Conservation (phyloP, 2,329 filamentous ascomycete species). For the Escovopsis sp. region DNA sequence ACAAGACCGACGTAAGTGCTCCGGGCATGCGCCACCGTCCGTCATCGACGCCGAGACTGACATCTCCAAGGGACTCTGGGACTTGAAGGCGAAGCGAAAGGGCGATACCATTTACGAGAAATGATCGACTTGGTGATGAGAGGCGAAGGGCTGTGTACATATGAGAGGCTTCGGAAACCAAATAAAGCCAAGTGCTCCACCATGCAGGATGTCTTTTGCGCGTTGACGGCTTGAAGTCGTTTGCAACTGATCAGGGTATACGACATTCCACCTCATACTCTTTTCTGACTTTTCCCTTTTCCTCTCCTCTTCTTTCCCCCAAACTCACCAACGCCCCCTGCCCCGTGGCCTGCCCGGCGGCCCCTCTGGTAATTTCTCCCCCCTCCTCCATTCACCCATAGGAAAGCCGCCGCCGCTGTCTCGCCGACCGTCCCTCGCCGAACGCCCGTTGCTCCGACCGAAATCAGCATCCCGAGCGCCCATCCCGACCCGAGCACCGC, state of each 20-base stretch:
- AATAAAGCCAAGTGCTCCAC: neutral
- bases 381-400: constrained; percentile 51
- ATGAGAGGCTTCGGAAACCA: constrained; percentile 12
- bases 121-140: constrained; percentile 6
- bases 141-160: constrained; percentile 25
- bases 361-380: constrained; percentile 45
- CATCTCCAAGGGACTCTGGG: constrained; percentile 58
- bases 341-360: constrained; percentile 18
- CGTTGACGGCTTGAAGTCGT: neutral
- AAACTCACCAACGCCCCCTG: constrained; percentile 15
- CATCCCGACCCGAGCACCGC: constrained; percentile 11
- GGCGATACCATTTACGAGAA: constrained; percentile 69
- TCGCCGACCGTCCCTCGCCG: constrained; percentile 23
- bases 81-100: constrained; percentile 74
- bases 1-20: constrained; percentile 71
- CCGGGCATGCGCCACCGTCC: neutral
- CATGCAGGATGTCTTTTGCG: no score
- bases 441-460: constrained; percentile 21
- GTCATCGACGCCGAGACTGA: constrained; percentile 9
- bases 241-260: constrained; percentile 14
- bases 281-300: neutral
- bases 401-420: constrained; percentile 26
- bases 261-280: constrained; percentile 2
- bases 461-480: constrained; percentile 13
- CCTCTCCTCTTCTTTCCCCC: neutral